Evolutionary conservation across 176 grass and related monocot genomes (phyloP).

Genomic region (Bromus sterilis): DNA sequence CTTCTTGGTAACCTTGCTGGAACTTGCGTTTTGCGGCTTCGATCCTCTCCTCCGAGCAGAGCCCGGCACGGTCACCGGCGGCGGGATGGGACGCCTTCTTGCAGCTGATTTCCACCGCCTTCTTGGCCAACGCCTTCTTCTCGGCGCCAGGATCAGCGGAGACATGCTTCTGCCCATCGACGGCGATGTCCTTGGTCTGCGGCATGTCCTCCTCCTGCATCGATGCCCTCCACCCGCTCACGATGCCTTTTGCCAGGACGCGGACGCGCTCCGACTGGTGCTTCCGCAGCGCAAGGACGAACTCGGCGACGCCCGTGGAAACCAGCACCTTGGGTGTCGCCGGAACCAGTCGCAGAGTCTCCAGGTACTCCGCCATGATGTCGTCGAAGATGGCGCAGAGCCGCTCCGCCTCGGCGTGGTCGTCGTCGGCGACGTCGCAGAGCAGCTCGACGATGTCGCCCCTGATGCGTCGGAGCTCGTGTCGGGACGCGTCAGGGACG

Average conservation of each 20-base stretch:
- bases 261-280: conserved; percentile 4
- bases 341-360: not conserved
- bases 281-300: not conserved
- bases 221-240: not conserved
- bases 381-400: not conserved
- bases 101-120: not conserved
- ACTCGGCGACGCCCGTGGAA: not conserved
- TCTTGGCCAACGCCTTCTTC: not conserved
- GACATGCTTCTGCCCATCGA: too few relatives aligned
- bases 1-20: not conserved
- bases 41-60: not conserved
- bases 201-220: not conserved
- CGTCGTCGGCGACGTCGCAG: not conserved
- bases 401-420: not conserved
- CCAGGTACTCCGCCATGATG: not conserved
- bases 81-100: not conserved
- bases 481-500: not conserved
- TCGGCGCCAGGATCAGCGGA: not conserved
- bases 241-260: not conserved
- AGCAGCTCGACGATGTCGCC: not conserved
- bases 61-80: not conserved
- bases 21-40: not conserved
- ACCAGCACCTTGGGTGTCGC: not conserved
- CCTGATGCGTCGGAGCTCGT: not conserved
- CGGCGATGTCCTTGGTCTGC: too few relatives aligned